These are phyloP conservation scores for Salix koriyanagi DNA, from an alignment of 345 rosid species.

Conservation along the genomic window DNA sequence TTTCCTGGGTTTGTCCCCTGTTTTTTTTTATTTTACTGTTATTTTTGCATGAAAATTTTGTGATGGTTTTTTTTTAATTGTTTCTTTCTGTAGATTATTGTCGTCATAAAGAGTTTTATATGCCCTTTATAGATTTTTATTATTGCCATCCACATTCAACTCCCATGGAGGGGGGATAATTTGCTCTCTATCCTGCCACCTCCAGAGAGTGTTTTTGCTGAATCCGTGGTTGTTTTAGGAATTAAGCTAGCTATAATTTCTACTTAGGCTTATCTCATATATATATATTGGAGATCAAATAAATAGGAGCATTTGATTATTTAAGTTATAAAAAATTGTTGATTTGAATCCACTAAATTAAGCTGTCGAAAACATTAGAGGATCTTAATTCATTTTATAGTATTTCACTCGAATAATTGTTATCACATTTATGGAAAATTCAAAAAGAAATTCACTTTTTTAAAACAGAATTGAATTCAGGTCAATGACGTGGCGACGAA, in stretches of 20 bases:
- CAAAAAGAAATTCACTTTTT: neutral
- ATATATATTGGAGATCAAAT: no score
- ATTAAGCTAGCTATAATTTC: neutral
- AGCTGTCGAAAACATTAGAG: neutral
- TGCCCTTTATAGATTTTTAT: neutral
- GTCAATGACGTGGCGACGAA: neutral
- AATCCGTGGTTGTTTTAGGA: neutral
- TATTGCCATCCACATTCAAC: neutral
- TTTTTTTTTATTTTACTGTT: neutral
- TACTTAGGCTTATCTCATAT: no score
- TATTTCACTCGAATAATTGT: neutral
- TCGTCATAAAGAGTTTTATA: neutral
- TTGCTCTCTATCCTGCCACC: neutral
- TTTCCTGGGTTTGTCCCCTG: conserved; percentile 24
- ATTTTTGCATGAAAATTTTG: conserved; percentile 20
- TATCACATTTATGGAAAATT: no score
- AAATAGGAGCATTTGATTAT: no score
- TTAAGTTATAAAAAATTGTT: no score
- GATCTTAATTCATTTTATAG: neutral
- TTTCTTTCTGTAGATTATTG: conserved; percentile 3
- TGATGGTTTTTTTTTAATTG: neutral
- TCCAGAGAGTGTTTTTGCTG: neutral
- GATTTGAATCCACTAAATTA: no score
- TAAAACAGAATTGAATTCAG: no score
- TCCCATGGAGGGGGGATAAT: neutral